Evolutionary conservation across 2,329 filamentous ascomycete genomes (phyloP).

Genomic region (Apiospora saccharicola): DNA sequence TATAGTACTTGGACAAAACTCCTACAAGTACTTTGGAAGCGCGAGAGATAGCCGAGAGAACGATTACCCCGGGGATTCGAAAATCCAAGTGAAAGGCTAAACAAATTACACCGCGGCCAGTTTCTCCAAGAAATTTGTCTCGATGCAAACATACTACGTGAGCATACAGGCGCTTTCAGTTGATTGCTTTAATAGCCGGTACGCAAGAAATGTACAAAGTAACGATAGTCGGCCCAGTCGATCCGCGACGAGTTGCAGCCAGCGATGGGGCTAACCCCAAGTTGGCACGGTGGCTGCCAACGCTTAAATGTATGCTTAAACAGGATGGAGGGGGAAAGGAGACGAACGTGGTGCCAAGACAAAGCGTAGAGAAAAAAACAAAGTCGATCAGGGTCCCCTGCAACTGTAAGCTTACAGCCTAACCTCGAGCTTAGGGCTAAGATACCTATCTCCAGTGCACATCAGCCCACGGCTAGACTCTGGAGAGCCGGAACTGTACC

Average conservation of each 20-base stretch:
- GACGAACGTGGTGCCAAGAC: conserved; percentile 23
- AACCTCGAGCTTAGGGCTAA: neutral
- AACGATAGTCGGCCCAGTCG: conserved; percentile 1
- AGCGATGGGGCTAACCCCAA: conserved; percentile 10
- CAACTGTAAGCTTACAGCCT: conserved; percentile 3
- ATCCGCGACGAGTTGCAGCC: conserved; percentile 23
- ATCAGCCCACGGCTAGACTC: neutral
- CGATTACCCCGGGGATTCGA: no score
- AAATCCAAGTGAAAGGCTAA: no score
- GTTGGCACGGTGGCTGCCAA: conserved; percentile 22
- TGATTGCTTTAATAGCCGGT: no score
- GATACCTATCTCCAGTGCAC: neutral
- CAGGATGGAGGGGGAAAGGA: conserved; percentile 19
- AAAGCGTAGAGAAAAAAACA: neutral
- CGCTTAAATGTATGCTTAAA: conserved; percentile 27
- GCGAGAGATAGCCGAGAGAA: no score
- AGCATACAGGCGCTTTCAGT: no score
- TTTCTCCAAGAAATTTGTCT: no score
- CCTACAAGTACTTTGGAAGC: neutral
- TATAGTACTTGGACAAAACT: neutral
- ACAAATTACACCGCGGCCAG: no score
- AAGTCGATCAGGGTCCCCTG: conserved; percentile 13
- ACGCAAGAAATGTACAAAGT: no score
- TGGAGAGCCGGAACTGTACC: no score
- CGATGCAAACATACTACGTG: no score